Evolutionary conservation across 805 yeast species (phyloP).

Genomic region (Lipomyces yamanashiensis): DNA sequence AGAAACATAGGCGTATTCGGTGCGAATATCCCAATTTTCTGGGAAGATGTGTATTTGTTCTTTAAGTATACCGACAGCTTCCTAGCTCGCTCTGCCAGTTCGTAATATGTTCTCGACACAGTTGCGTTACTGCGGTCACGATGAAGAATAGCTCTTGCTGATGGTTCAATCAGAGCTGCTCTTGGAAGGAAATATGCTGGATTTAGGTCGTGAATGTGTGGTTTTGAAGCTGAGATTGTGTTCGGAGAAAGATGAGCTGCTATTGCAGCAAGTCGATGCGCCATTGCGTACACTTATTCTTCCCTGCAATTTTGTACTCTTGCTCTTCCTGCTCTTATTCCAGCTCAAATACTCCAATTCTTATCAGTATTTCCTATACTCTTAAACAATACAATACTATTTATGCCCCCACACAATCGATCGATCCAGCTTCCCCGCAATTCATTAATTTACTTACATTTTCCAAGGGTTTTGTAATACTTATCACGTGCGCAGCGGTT

Average conservation of each 20-base stretch:
- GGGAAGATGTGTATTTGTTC: conserved; percentile 32
- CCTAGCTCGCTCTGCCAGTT: conserved; percentile 41
- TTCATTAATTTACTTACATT: background rate
- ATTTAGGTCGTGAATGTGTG: conserved; percentile 44
- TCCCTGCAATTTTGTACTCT: too few relatives aligned
- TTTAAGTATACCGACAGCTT: conserved; percentile 44
- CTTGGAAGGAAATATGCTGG: conserved; percentile 46
- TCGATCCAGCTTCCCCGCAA: background rate
- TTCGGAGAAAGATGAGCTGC: conserved; percentile 4
- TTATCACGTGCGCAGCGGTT: conserved; percentile 5
- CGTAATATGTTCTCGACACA: conserved; percentile 39
- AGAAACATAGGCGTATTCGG: conserved; percentile 48
- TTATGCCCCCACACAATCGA: background rate
- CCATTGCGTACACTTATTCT: background rate
- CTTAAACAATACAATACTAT: too few relatives aligned
- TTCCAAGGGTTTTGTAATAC: background rate
- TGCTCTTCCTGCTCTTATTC: too few relatives aligned
- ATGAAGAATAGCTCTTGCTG: conserved; percentile 45
- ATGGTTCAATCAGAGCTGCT: conserved; percentile 46
- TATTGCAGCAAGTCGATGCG: conserved; percentile 11
- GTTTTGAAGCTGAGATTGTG: background rate
- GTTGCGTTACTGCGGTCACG: conserved; percentile 35
- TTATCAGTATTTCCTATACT: too few relatives aligned
- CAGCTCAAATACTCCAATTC: too few relatives aligned
- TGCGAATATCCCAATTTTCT: conserved; percentile 43